phyloP scores from a whole-genome alignment of 1,139 yeast genomes.

The Candida buenavistaensis region DNA sequence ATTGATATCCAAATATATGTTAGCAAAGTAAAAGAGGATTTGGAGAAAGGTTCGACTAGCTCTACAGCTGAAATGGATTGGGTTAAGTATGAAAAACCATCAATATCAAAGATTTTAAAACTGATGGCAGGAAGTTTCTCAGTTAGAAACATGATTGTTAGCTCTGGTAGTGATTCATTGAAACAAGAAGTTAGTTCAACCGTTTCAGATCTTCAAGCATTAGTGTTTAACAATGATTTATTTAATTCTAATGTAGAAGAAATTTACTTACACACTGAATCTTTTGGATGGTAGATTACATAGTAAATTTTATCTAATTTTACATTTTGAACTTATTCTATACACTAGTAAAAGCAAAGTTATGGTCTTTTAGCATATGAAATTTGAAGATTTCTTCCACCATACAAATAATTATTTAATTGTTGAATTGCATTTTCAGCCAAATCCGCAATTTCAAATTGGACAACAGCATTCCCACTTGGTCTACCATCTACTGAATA shows the following conservation, averaged over 20 bases:
- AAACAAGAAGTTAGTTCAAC: constrained; percentile 44
- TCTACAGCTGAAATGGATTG: too few relatives aligned
- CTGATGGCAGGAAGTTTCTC: constrained; percentile 24
- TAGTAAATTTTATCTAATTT: too few relatives aligned
- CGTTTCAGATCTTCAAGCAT: constrained; percentile 39
- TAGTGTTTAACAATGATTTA: constrained; percentile 33
- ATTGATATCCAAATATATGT: constrained; percentile 31
- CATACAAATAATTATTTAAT: constrained; percentile 78
- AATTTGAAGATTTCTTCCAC: constrained; percentile 70
- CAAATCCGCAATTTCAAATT: constrained; percentile 64
- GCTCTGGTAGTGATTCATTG: constrained; percentile 53
- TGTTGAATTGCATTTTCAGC: constrained; percentile 77
- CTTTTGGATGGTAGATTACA: constrained; percentile 58
- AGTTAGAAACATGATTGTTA: constrained; percentile 45
- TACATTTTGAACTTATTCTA: constrained; percentile 1
- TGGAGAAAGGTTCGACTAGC: too few relatives aligned
- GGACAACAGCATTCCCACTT: constrained; percentile 81
- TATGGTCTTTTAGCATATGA: constrained; percentile 53
- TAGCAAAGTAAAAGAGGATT: constrained; percentile 6
- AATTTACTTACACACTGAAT: constrained; percentile 57
- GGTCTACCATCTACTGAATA: constrained; percentile 64
- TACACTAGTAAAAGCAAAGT: too few relatives aligned
- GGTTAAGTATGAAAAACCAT: constrained; percentile 35
- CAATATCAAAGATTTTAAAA: constrained; percentile 21
- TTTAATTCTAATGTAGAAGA: constrained; percentile 39